Conservation (phyloP, 805 yeast genomes). For the Tetrapisispora pingtungensis region DNA sequence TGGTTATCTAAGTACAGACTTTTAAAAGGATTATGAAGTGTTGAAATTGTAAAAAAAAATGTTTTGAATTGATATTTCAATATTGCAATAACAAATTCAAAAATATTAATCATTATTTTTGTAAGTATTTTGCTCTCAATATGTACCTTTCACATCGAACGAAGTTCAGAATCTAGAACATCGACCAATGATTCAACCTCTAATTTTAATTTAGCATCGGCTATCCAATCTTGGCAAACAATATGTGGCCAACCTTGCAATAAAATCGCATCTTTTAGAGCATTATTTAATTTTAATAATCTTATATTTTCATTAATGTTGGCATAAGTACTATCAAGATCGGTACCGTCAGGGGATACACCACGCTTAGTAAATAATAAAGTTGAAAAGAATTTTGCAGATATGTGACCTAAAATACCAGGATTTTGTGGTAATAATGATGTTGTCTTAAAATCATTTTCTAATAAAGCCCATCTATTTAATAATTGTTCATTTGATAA, state of each 20-base stretch:
- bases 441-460: slow-evolving; percentile 80
- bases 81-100: too few relatives aligned
- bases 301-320: slow-evolving; percentile 68
- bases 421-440: slow-evolving; percentile 90
- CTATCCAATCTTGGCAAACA: slow-evolving; percentile 85
- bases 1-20: too few relatives aligned
- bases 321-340: slow-evolving; percentile 80
- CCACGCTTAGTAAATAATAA: slow-evolving; percentile 74
- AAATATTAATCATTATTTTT: too few relatives aligned
- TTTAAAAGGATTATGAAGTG: too few relatives aligned
- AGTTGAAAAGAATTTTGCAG: slow-evolving; percentile 68
- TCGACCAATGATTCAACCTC: slow-evolving; percentile 77
- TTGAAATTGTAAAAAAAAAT: too few relatives aligned
- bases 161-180: slow-evolving; percentile 56
- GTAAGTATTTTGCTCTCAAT: too few relatives aligned
- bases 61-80: too few relatives aligned
- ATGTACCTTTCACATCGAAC: slow-evolving; percentile 27
- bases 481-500: slow-evolving; percentile 69
- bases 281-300: slow-evolving; percentile 70
- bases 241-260: slow-evolving; percentile 90
- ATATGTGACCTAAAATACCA: slow-evolving; percentile 83
- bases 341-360: slow-evolving; percentile 58
- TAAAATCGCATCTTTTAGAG: slow-evolving; percentile 84
- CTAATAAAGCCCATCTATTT: slow-evolving; percentile 68
- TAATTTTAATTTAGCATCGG: slow-evolving; percentile 77